A percentile compares a stretch with the other conserved stretches of the same genome.
Conservation (phyloP, 2,329 filamentous ascomycete species). For the Dothiorella sarmentorum region DNA sequence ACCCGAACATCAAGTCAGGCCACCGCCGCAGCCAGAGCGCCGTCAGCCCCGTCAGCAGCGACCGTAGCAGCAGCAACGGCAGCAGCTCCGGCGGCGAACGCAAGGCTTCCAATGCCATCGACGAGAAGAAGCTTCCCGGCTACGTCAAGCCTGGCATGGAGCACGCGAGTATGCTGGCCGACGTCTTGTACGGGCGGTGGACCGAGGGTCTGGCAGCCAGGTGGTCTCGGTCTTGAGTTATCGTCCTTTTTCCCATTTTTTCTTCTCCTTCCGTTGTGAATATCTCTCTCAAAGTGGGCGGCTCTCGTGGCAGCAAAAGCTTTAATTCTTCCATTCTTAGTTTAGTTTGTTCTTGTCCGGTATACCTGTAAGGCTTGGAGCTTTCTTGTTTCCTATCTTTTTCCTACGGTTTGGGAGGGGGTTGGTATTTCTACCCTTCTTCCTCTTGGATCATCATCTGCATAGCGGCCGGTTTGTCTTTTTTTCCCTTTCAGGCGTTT, state of each 20-base stretch:
- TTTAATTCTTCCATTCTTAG: neutral
- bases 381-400: neutral
- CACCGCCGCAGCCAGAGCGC: slow-evolving; percentile 51
- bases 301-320: neutral
- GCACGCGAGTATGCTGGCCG: slow-evolving; percentile 82
- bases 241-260: neutral
- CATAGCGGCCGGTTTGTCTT: too few relatives aligned
- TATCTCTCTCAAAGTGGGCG: neutral
- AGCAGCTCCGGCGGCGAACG: neutral
- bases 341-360: neutral
- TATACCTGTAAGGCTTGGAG: neutral
- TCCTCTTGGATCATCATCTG: too few relatives aligned
- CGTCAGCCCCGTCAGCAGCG: slow-evolving; percentile 20
- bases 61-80: slow-evolving; percentile 17
- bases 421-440: too few relatives aligned
- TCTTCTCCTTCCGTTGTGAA: neutral
- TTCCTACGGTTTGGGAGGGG: neutral
- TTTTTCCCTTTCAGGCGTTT: too few relatives aligned
- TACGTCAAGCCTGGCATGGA: slow-evolving; percentile 73
- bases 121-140: slow-evolving; percentile 56
- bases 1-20: slow-evolving; percentile 77
- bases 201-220: slow-evolving; percentile 67
- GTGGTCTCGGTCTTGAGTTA: slow-evolving; percentile 35
- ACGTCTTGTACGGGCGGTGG: slow-evolving; percentile 90
- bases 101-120: slow-evolving; percentile 36